These are phyloP conservation scores for Paraleonurus japonicus DNA, from an alignment of 257 asterid genomes.

Conservation along the genomic window DNA sequence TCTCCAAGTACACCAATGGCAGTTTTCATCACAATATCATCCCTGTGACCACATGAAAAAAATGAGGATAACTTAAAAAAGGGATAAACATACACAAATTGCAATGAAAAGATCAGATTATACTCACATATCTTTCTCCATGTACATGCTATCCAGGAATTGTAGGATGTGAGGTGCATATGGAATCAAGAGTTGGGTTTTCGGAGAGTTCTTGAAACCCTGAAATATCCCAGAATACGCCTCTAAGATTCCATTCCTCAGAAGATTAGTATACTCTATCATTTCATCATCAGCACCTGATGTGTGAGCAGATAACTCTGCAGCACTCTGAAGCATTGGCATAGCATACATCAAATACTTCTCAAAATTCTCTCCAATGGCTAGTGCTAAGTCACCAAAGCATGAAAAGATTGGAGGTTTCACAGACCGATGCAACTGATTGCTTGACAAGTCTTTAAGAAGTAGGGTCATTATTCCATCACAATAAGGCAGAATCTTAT, in stretches of 20 bases:
- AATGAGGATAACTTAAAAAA: background rate
- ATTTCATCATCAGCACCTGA: slow-evolving; percentile 73
- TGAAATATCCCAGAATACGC: slow-evolving; percentile 89
- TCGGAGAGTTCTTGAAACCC: slow-evolving; percentile 81
- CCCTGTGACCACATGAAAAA: slow-evolving; percentile 51
- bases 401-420: slow-evolving; percentile 88
- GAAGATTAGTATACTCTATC: slow-evolving; percentile 64
- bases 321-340: slow-evolving; percentile 95
- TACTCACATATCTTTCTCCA: slow-evolving; percentile 80
- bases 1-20: slow-evolving; percentile 91
- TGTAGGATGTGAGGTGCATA: slow-evolving; percentile 78
- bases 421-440: slow-evolving; percentile 80
- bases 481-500: slow-evolving; percentile 65
- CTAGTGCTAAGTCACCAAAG: slow-evolving; percentile 85
- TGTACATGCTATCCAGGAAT: slow-evolving; percentile 73
- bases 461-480: slow-evolving; percentile 89
- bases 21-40: slow-evolving; percentile 89
- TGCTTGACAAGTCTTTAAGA: slow-evolving; percentile 73
- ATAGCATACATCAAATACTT: slow-evolving; percentile 82
- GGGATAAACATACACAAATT: background rate
- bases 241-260: slow-evolving; percentile 78
- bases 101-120: slow-evolving; percentile 2
- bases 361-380: slow-evolving; percentile 79
- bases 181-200: slow-evolving; percentile 69
- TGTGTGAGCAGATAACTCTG: slow-evolving; percentile 71